These are phyloP conservation scores for Alisma plantagoaquatica DNA, from an alignment of 106 monocot species.

Conservation along the genomic window DNA sequence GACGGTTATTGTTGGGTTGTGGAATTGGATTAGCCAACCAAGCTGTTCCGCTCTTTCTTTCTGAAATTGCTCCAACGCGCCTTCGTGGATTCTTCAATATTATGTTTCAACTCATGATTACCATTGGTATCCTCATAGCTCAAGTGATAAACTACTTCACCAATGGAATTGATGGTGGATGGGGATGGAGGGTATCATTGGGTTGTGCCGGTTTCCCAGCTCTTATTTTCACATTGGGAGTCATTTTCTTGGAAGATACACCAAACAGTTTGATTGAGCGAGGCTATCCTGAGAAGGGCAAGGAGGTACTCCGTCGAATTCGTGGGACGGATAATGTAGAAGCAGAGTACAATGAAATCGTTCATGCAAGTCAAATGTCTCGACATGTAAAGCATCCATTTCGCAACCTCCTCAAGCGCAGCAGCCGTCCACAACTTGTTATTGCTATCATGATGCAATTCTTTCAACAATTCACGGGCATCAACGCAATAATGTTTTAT, in stretches of 20 bases:
- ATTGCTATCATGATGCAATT: slow-evolving; percentile 15
- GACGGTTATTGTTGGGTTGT: too few relatives aligned
- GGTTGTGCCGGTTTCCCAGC: slow-evolving; percentile 49
- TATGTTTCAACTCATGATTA: slow-evolving; percentile 43
- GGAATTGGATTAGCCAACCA: too few relatives aligned
- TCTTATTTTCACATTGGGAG: slow-evolving; percentile 9
- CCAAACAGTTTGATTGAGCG: slow-evolving; percentile 17
- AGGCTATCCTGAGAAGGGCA: too few relatives aligned
- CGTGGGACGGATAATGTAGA: slow-evolving; percentile 10
- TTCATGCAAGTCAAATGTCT: slow-evolving; percentile 6
- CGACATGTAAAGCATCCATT: slow-evolving; percentile 13
- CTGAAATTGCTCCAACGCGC: slow-evolving; percentile 22
- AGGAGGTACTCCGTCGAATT: slow-evolving; percentile 2
- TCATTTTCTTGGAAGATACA: slow-evolving; percentile 5
- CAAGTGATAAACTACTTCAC: slow-evolving; percentile 42
- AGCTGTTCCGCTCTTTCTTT: slow-evolving; percentile 34
- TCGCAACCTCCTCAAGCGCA: slow-evolving; percentile 12
- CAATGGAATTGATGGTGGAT: neutral
- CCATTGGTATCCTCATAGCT: slow-evolving; percentile 44
- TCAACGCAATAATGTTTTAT: slow-evolving; percentile 21
- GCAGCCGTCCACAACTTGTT: slow-evolving; percentile 17
- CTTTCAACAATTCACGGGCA: slow-evolving; percentile 16
- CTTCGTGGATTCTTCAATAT: slow-evolving; percentile 36
- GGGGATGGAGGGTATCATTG: slow-evolving; percentile 43
- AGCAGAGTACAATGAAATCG: slow-evolving; percentile 11